phyloP scores from a whole-genome alignment of 2,329 filamentous ascomycete genomes.

The Cladobotryum mycophilum region DNA sequence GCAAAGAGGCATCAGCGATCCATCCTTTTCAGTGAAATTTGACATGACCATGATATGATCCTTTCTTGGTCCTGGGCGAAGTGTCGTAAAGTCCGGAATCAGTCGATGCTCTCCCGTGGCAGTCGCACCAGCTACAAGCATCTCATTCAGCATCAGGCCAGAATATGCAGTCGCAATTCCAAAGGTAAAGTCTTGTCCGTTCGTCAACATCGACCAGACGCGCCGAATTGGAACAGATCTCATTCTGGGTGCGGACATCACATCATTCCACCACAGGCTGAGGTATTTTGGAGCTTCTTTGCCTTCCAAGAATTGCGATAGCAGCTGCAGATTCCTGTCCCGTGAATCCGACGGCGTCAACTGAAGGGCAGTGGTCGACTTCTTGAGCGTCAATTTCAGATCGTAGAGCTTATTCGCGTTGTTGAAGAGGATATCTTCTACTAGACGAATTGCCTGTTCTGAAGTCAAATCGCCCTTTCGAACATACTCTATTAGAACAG shows the following conservation, averaged over 20 bases:
- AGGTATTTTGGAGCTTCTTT: constrained; percentile 56
- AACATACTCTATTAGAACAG: constrained; percentile 62
- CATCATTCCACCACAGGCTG: constrained; percentile 72
- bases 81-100: constrained; percentile 57
- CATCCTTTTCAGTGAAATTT: constrained; percentile 55
- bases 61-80: constrained; percentile 52
- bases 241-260: constrained; percentile 61
- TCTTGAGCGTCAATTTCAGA: constrained; percentile 43
- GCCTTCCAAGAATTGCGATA: constrained; percentile 35
- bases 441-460: constrained; percentile 56
- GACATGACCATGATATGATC: constrained; percentile 61
- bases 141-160: constrained; percentile 63
- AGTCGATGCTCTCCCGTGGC: constrained; percentile 61
- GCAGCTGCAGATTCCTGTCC: not conserved
- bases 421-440: constrained; percentile 64
- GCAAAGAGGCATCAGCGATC: constrained; percentile 48
- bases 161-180: constrained; percentile 59
- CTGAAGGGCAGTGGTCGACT: constrained; percentile 4
- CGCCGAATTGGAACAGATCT: constrained; percentile 61
- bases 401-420: constrained; percentile 73
- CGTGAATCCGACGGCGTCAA: not conserved
- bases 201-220: constrained; percentile 41
- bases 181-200: constrained; percentile 41
- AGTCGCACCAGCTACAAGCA: constrained; percentile 44
- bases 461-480: constrained; percentile 55